Base-by-base conservation (phyloP, 257 asterid species). In the Asclepias syriaca region DNA sequence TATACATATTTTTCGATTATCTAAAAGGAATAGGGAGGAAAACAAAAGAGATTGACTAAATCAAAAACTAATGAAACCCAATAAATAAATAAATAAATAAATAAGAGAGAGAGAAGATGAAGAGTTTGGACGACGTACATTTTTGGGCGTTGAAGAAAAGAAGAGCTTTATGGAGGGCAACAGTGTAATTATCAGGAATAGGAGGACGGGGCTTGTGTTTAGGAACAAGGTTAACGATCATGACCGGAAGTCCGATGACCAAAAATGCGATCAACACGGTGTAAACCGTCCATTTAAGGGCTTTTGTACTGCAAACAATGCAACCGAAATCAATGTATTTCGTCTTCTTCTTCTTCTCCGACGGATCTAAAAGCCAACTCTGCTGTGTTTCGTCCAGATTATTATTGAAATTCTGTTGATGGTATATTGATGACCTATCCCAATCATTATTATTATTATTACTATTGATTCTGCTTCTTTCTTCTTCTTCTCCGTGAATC, bases 91-190 rank as follows among this genome's bases (percentile, higher is more conserved):
- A 8, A 8, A 50, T 24, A n/a, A 72, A 24, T 7, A 13, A 19
- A 22, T 14, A 18, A 53, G 13, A n/a, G 14, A 66, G 0, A 18
- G 51, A 67, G 39, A 13, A 15, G 40, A 45, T 53, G 57, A 55
- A 64, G 50, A 27, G n/a, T 24, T 14, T 48, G 46, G 14, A 5
- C 8, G 45, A 84, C 97, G 77, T 89, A 91, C 98, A 93, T 65
- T 93, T 93, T 79, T 93, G 97, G 71, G 98, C 96, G 82, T 93
- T 81, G 96, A 93, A 93, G 90, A 93, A 93, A 54, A 80, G 87
- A 1, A 93, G 94, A 13, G 96, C 96, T 63, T 82, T 84, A 50
- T 49, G 87, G 21, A 93, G 96, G 37, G 95, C 97, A 4, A 57
- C 48, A 11, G 96, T 72, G 83, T 91, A 93, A 65, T 88, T 78